Percentiles rank a stretch among this genome's conserved stretches.
Evolutionary conservation across 2,329 filamentous ascomycete genomes (phyloP).

Genomic region (Ascomycota sp.): DNA sequence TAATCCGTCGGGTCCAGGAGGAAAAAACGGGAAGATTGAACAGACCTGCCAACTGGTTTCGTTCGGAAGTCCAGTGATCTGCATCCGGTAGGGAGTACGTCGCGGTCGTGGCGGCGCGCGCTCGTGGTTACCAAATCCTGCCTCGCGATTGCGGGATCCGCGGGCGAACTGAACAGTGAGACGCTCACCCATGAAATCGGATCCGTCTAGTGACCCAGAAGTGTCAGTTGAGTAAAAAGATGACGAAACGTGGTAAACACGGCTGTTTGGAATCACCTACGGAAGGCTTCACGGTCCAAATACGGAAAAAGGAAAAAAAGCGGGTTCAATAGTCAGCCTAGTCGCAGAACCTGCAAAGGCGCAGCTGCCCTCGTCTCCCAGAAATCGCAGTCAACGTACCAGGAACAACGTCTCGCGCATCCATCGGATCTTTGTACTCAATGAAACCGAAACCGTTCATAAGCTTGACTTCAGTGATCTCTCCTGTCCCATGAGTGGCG

Average conservation of each 20-base stretch:
- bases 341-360: not conserved
- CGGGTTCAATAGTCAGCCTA: constrained; percentile 4
- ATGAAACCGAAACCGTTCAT: constrained; percentile 99
- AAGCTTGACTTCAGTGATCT: constrained; percentile 96
- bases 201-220: constrained; percentile 46
- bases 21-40: constrained; percentile 38
- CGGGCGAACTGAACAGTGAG: constrained; percentile 96
- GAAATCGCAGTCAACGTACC: constrained; percentile 33
- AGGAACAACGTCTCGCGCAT: constrained; percentile 93
- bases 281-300: constrained; percentile 26
- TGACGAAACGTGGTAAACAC: not conserved
- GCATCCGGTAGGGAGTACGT: constrained; percentile 89
- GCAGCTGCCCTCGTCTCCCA: too few species aligned
- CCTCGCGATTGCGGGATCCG: constrained; percentile 41
- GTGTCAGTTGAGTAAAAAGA: not conserved
- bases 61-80: constrained; percentile 84
- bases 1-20: constrained; percentile 20
- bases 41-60: constrained; percentile 99
- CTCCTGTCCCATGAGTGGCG: constrained; percentile 80
- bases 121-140: constrained; percentile 28
- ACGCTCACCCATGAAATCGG: constrained; percentile 92
- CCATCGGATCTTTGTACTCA: constrained; percentile 95
- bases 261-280: constrained; percentile 21
- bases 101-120: constrained; percentile 51
- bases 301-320: constrained; percentile 1